Conservation (phyloP, 2,329 filamentous ascomycete genomes). For the Rhynchosporium graminicola region DNA sequence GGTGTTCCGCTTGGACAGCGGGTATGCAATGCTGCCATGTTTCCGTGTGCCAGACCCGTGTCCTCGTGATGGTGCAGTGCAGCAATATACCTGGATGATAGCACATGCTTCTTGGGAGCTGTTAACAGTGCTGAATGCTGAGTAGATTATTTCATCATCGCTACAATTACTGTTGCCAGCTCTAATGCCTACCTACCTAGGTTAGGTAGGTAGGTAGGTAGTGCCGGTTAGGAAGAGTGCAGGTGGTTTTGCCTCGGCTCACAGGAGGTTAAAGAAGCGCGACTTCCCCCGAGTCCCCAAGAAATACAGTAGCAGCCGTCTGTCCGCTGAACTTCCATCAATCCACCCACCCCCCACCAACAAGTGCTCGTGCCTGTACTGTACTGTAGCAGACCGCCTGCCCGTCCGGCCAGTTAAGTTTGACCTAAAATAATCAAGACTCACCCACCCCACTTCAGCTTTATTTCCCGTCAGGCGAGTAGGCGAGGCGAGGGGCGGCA, state of each 20-base stretch:
- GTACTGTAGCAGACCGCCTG: background rate
- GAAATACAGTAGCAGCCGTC: background rate
- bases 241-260: constrained; percentile 8
- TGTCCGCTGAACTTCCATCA: background rate
- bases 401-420: background rate
- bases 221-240: background rate
- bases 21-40: constrained; percentile 9
- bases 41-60: background rate
- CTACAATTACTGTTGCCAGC: background rate
- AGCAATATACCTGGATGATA: background rate
- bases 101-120: constrained; percentile 13
- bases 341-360: background rate
- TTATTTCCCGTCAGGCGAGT: background rate
- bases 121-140: constrained; percentile 1
- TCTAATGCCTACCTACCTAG: background rate
- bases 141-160: constrained; percentile 7
- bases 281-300: background rate
- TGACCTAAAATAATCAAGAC: constrained; percentile 8
- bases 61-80: background rate
- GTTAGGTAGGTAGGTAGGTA: background rate
- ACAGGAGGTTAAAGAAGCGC: constrained; percentile 11
- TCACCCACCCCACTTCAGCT: constrained; percentile 10
- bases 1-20: constrained; percentile 9
- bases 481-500: background rate
- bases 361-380: background rate